These are phyloP conservation scores for Takakia lepidozioides DNA, from an alignment of 225 moss, liverwort and hornwort species.

Conservation along the genomic window DNA sequence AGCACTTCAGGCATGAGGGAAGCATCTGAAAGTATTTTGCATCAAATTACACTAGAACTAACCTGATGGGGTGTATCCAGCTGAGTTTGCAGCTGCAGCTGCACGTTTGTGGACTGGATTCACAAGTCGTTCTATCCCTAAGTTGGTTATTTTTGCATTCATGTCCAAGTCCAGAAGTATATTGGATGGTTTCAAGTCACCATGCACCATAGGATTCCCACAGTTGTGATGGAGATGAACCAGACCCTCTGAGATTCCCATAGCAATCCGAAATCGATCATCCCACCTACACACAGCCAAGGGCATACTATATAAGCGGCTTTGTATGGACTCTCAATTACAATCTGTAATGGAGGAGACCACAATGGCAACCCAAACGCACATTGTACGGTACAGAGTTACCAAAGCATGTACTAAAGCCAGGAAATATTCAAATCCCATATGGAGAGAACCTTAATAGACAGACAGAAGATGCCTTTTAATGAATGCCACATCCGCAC, in stretches of 20 bases:
- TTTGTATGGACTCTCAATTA: no score
- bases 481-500: no score
- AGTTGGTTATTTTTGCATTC: constrained; percentile 46
- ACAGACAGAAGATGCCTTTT: neutral
- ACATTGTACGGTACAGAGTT: no score
- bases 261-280: constrained; percentile 41
- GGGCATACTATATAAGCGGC: neutral
- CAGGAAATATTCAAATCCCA: neutral
- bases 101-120: constrained; percentile 24
- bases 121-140: constrained; percentile 34
- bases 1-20: no score
- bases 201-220: constrained; percentile 31
- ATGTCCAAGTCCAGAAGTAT: constrained; percentile 46
- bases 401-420: no score
- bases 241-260: constrained; percentile 42
- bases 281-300: constrained; percentile 23
- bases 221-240: constrained; percentile 41
- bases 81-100: constrained; percentile 26
- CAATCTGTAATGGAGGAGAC: no score
- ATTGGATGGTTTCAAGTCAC: constrained; percentile 40
- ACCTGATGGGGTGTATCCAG: constrained; percentile 46
- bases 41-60: constrained; percentile 2
- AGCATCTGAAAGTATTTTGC: neutral
- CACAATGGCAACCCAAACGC: no score
- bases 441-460: neutral